Evolutionary conservation across 352 stramenopile genomes (phyloP).

Genomic region (Phytophthora rubi): DNA sequence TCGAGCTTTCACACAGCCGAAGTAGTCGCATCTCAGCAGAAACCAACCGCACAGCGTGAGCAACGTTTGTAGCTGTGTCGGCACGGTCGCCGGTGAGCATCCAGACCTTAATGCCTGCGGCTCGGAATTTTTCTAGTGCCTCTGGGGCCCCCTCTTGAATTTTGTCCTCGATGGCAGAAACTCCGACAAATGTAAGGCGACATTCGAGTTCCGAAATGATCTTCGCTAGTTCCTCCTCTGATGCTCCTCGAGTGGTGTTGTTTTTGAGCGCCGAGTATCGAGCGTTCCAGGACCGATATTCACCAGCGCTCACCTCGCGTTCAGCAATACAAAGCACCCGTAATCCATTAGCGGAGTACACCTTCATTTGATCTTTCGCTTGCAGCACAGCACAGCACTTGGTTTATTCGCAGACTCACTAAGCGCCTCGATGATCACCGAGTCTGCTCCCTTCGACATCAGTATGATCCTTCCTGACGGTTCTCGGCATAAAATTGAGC

Average conservation of each 20-base stretch:
- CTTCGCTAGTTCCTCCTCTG: constrained; percentile 40
- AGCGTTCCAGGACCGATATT: constrained; percentile 62
- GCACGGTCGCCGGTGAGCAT: constrained; percentile 75
- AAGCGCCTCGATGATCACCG: constrained; percentile 71
- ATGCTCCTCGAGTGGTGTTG: constrained; percentile 9
- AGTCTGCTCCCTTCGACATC: constrained; percentile 90
- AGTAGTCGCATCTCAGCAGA: constrained; percentile 60
- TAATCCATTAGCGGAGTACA: constrained; percentile 65
- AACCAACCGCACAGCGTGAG: constrained; percentile 57
- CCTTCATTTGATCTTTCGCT: constrained; percentile 55
- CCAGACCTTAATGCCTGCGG: constrained; percentile 77
- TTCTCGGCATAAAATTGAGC: constrained; percentile 58
- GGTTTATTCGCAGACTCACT: constrained; percentile 35
- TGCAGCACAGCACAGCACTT: constrained; percentile 37
- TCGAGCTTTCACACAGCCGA: constrained; percentile 41
- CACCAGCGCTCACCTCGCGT: constrained; percentile 49
- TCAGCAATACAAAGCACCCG: constrained; percentile 79
- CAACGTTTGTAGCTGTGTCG: constrained; percentile 74
- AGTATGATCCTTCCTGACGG: constrained; percentile 44
- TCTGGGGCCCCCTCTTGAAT: constrained; percentile 67
- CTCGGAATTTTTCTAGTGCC: constrained; percentile 62
- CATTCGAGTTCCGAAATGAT: constrained; percentile 58
- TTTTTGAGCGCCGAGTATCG: constrained; percentile 43
- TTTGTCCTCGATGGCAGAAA: constrained; percentile 74
- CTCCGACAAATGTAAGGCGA: constrained; percentile 54